Evolutionary conservation across 192 early-diverging fungal species (phyloP).

Genomic region (Cladochytrium replicatum): DNA sequence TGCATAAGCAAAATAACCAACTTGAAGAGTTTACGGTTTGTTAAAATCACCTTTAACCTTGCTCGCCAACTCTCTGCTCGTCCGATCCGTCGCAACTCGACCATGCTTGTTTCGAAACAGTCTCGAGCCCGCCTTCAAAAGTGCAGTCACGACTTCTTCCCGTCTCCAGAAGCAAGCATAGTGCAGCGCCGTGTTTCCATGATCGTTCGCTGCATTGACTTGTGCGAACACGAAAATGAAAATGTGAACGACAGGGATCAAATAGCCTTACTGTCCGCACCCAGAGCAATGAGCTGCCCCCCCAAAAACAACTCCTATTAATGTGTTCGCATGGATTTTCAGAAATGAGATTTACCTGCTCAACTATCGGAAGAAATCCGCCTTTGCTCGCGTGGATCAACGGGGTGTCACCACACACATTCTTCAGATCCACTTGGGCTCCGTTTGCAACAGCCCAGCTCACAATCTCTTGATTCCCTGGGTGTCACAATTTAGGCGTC

Average conservation of each 20-base stretch:
- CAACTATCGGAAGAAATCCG: conserved; percentile 22
- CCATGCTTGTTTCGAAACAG: conserved; percentile 36
- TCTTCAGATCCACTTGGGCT: conserved; percentile 24
- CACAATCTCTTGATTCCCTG: conserved; percentile 10
- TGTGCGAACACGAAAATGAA: too few species aligned
- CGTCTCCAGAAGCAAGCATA: conserved; percentile 43
- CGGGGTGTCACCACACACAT: conserved; percentile 42
- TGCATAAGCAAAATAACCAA: too few species aligned
- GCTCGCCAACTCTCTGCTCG: conserved; percentile 20
- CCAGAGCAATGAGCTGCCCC: too few species aligned
- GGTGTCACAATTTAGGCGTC: background rate
- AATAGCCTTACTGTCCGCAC: too few species aligned
- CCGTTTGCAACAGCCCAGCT: conserved; percentile 22
- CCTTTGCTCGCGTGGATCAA: conserved; percentile 28
- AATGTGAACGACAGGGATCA: too few species aligned
- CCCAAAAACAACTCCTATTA: too few species aligned
- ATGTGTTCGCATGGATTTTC: background rate
- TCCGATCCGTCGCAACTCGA: conserved; percentile 21
- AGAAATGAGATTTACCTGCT: conserved; percentile 15
- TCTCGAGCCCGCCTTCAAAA: conserved; percentile 10
- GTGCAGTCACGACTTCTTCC: conserved; percentile 19
- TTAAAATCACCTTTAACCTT: conserved; percentile 4
- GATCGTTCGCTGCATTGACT: conserved; percentile 47
- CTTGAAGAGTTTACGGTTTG: too few species aligned
- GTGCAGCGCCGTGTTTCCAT: conserved; percentile 50